Percentiles rank a stretch among this genome's conserved stretches.
These are phyloP conservation scores for Ploettnerulaceae sp. DNA, from an alignment of 2,329 filamentous ascomycete genomes.

Conservation along the genomic window DNA sequence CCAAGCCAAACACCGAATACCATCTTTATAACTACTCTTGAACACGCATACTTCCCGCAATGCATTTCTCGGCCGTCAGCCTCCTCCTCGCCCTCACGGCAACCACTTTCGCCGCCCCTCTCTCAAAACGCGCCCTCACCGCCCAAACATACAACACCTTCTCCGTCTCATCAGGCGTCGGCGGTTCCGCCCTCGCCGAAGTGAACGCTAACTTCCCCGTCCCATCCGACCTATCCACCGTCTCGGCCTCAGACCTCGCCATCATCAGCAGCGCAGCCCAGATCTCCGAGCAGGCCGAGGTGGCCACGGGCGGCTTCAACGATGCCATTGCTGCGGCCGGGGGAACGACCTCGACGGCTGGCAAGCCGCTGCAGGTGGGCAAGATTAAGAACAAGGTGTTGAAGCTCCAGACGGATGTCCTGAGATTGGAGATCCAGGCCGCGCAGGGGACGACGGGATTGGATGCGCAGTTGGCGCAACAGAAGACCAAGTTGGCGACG, in stretches of 20 bases:
- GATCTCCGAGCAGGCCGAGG: conserved; percentile 51
- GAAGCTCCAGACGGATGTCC: conserved; percentile 49
- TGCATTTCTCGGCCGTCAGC: conserved; percentile 24
- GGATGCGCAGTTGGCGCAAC: conserved; percentile 40
- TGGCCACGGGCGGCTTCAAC: conserved; percentile 45
- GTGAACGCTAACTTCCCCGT: conserved; percentile 51
- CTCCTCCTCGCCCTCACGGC: conserved; percentile 17
- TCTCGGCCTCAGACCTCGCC: conserved; percentile 44
- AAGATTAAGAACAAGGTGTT: conserved; percentile 59
- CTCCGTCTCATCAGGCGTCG: conserved; percentile 46
- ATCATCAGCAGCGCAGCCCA: conserved; percentile 46
- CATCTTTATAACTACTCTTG: background rate
- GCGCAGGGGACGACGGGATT: conserved; percentile 45
- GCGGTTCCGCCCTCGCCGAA: conserved; percentile 49
- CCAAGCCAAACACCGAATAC: too few species aligned
- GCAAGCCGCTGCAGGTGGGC: conserved; percentile 46
- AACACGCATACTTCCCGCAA: conserved; percentile 2
- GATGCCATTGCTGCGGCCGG: conserved; percentile 44
- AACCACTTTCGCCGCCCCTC: conserved; percentile 9
- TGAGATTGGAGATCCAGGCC: conserved; percentile 46
- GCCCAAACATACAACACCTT: conserved; percentile 34
- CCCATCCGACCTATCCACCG: conserved; percentile 41
- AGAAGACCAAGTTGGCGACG: conserved; percentile 48
- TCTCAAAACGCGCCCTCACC: conserved; percentile 16
- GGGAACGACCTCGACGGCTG: conserved; percentile 33